Base-by-base conservation (phyloP, 768 basidiomycete species). In the Austroboletus eburneus region DNA sequence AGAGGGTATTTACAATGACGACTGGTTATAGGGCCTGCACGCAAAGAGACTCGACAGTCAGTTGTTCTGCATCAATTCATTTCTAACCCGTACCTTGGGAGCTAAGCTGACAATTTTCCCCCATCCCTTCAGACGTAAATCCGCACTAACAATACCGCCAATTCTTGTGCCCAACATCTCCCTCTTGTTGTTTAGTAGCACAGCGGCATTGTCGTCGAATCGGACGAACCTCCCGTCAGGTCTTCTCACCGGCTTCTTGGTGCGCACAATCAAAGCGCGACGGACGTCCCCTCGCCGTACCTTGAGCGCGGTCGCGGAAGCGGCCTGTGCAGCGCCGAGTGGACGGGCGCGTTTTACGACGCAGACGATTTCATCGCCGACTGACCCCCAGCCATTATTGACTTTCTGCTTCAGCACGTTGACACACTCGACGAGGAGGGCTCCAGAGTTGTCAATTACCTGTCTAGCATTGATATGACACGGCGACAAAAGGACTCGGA, bases 361-460 rank as follows among this genome's bases (percentile, higher is more conserved):
- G 47, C 91, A 92, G 55, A 95, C 92, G 50, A 96, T 91, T 66
- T 95, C 92, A 70, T 97, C 94, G 38, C 94, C 94, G 14, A 92
- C 88, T 25, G 80, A 76, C 27, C 92, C 95, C 81, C 89, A 90
- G 36, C 94, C 94, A 57, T 92, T 89, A 65, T 90, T 94, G 57
- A 92, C 90, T 68, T 97, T 98, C 64, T 90, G 83, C 69, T 97
- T 97, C 48, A 96, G 76, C 23, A 98, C 82, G 67, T 97, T 96
- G 64, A 98, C 91, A 62, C 93, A 96, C 74, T 97, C 95, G 34
- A 93, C 85, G 51, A 95, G 72, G 52, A 97, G 76, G 7, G 91
- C 94, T 25, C 95, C 95, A 6, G 95, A 93, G 69, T 98, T 98
- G 75, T 98, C 95, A 66, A 98, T 96, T 54, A 91, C 85, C 90